These are phyloP conservation scores for Diaporthe sp. DNA, from an alignment of 2,329 filamentous ascomycete genomes.

Conservation along the genomic window DNA sequence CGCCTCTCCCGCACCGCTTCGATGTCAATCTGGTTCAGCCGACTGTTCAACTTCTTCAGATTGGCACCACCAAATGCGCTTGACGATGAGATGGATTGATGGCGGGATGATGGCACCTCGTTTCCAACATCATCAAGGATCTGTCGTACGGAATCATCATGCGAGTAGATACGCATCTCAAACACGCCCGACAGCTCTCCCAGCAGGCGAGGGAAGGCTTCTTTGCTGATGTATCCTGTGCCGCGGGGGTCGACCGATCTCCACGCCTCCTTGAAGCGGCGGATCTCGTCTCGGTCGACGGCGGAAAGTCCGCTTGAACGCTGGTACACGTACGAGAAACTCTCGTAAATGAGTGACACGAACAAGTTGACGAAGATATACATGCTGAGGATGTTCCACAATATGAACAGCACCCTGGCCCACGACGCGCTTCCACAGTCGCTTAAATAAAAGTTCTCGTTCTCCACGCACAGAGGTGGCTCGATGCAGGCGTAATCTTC, in stretches of 20 bases:
- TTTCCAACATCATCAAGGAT: constrained; percentile 87
- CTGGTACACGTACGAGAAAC: constrained; percentile 99
- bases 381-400: constrained; percentile 99
- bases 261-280: constrained; percentile 98
- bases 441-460: constrained; percentile 79
- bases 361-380: constrained; percentile 99
- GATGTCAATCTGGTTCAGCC: constrained; percentile 80
- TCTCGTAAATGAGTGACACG: constrained; percentile 98
- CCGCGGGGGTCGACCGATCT: constrained; percentile 93
- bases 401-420: constrained; percentile 90
- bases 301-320: constrained; percentile 91
- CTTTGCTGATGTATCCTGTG: constrained; percentile 89
- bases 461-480: constrained; percentile 83
- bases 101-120: constrained; percentile 62
- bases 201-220: constrained; percentile 87
- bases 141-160: constrained; percentile 85
- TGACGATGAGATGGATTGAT: constrained; percentile 62
- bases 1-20: constrained; percentile 79
- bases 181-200: constrained; percentile 95
- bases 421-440: constrained; percentile 93
- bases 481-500: constrained; percentile 88
- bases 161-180: constrained; percentile 95
- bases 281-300: constrained; percentile 92
- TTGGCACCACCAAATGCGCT: constrained; percentile 72
- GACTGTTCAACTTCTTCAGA: constrained; percentile 77